Percentiles rank a stretch among this genome's conserved stretches.
These are phyloP conservation scores for Leccinum truebloodii DNA, from an alignment of 768 basidiomycete genomes.

Conservation along the genomic window DNA sequence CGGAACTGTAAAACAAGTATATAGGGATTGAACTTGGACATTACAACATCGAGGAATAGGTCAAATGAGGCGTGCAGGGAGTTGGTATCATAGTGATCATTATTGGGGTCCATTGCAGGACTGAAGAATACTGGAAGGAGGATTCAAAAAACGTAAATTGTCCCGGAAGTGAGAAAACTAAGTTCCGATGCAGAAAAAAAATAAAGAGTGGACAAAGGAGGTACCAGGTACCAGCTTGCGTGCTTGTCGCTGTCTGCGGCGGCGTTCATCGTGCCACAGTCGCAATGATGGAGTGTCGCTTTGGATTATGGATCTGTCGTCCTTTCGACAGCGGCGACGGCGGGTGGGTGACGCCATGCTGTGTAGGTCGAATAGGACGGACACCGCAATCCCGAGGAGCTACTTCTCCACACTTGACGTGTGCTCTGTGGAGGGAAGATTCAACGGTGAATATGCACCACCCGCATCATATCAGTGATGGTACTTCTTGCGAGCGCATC, in stretches of 20 bases:
- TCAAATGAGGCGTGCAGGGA: constrained; percentile 6
- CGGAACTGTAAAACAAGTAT: constrained; percentile 4
- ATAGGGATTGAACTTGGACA: constrained; percentile 14
- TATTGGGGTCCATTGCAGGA: constrained; percentile 20
- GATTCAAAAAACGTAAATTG: constrained; percentile 15
- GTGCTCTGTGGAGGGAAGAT: constrained; percentile 52
- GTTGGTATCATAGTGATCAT: constrained; percentile 16
- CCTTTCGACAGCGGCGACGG: constrained; percentile 30
- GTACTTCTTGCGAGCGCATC: constrained; percentile 12
- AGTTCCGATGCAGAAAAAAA: constrained; percentile 13
- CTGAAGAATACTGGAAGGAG: background rate
- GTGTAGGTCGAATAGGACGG: constrained; percentile 38
- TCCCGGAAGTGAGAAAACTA: constrained; percentile 6
- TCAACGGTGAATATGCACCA: constrained; percentile 3
- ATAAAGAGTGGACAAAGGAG: background rate
- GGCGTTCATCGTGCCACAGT: constrained; percentile 29
- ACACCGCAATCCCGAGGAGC: constrained; percentile 79
- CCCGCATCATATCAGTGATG: constrained; percentile 20
- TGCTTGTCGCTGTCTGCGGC: constrained; percentile 17
- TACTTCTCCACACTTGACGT: constrained; percentile 82
- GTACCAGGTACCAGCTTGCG: constrained; percentile 6
- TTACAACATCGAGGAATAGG: constrained; percentile 19
- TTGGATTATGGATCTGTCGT: constrained; percentile 27
- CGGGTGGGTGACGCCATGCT: constrained; percentile 21
- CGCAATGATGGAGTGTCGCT: constrained; percentile 27